These are phyloP conservation scores for Amanita muscaria DNA, from an alignment of 768 basidiomycete species.

Conservation along the genomic window DNA sequence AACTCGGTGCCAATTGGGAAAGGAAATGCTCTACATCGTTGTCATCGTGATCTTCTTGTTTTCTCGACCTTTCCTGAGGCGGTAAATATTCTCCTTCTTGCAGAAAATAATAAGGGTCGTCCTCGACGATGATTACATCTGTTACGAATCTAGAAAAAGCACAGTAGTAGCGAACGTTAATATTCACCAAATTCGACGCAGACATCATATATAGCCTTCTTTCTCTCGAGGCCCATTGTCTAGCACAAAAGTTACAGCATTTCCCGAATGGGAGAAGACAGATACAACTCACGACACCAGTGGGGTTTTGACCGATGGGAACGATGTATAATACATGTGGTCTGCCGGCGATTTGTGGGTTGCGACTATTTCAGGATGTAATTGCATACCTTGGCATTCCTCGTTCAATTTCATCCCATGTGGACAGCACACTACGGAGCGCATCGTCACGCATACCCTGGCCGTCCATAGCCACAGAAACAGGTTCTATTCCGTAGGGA, in stretches of 20 bases:
- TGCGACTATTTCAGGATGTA: neutral
- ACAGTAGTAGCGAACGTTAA: constrained; percentile 6
- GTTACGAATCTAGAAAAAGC: neutral
- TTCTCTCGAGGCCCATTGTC: constrained; percentile 55
- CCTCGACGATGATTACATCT: constrained; percentile 77
- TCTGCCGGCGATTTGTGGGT: constrained; percentile 22
- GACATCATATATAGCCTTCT: constrained; percentile 74
- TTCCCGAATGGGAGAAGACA: neutral
- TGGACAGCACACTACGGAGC: constrained; percentile 48
- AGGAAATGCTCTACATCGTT: constrained; percentile 36
- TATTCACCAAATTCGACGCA: constrained; percentile 66
- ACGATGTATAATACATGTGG: constrained; percentile 70
- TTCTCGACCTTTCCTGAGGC: constrained; percentile 23
- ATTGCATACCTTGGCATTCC: constrained; percentile 44
- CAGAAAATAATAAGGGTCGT: constrained; percentile 76
- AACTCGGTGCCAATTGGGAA: constrained; percentile 53
- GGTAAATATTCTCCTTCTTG: constrained; percentile 50
- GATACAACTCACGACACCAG: constrained; percentile 46
- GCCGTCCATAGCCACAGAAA: constrained; percentile 60
- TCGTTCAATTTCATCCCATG: constrained; percentile 55
- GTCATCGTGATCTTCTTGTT: constrained; percentile 8
- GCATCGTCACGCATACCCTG: constrained; percentile 57
- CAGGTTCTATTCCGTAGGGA: constrained; percentile 35
- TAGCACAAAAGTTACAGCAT: constrained; percentile 17
- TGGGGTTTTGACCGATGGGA: constrained; percentile 82